These are phyloP conservation scores for Jimgerdemannia flammicorona DNA, from an alignment of 192 early-diverging fungal species.

Conservation along the genomic window DNA sequence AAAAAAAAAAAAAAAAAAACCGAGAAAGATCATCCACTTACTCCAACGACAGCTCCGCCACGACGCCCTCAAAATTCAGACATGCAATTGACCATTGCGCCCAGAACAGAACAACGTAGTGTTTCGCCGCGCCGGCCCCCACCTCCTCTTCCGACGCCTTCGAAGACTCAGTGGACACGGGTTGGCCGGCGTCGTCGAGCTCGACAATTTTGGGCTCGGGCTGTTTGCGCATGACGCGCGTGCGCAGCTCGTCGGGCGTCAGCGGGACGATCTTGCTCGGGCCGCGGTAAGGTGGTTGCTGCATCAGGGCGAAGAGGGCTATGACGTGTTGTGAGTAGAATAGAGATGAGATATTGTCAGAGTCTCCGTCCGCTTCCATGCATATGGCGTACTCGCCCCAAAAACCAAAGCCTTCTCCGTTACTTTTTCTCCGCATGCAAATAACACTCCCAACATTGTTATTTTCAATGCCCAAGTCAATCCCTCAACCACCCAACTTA, in stretches of 20 bases:
- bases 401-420: too few species aligned
- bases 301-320: conserved; percentile 1
- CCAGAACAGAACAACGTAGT: not conserved
- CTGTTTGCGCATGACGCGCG: not conserved
- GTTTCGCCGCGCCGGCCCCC: not conserved
- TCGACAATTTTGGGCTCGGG: conserved; percentile 2
- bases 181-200: not conserved
- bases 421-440: not conserved
- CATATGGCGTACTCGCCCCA: not conserved
- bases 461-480: not conserved
- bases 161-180: not conserved
- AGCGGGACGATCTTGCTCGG: not conserved
- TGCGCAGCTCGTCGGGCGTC: not conserved
- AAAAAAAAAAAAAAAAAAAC: too few species aligned
- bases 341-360: not conserved
- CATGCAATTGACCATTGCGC: not conserved
- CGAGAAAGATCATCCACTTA: not conserved
- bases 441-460: not conserved
- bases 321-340: not conserved
- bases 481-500: not conserved
- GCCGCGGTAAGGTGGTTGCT: not conserved
- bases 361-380: not conserved
- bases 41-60: conserved; percentile 1
- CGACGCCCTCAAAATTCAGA: conserved; percentile 3
- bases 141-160: not conserved